Evolutionary conservation across 768 basidiomycete species (phyloP).

Genomic region (Agaricus blazei): DNA sequence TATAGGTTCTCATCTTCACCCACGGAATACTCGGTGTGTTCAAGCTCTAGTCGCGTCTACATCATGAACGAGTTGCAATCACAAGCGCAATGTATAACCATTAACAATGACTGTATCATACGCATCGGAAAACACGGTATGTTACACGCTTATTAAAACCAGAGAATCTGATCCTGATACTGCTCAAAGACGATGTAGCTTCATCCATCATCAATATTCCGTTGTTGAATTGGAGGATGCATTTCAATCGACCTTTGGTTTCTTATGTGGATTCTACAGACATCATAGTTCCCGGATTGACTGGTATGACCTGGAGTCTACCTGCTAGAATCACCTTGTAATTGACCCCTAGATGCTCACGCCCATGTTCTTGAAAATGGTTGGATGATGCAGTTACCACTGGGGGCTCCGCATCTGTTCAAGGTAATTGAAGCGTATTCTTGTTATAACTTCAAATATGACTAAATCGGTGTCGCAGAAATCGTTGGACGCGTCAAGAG

Average conservation of each 20-base stretch:
- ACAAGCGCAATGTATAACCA: constrained; percentile 56
- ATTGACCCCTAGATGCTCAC: constrained; percentile 56
- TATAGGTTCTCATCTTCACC: background rate
- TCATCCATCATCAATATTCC: background rate
- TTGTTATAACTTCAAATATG: background rate
- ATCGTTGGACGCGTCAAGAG: constrained; percentile 54
- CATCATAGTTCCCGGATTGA: constrained; percentile 67
- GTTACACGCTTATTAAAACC: constrained; percentile 11
- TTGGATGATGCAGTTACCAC: constrained; percentile 58
- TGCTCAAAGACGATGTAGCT: background rate
- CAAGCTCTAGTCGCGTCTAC: constrained; percentile 48
- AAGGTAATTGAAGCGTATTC: constrained; percentile 35
- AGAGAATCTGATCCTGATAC: background rate
- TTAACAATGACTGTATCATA: constrained; percentile 41
- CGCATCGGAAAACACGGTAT: constrained; percentile 46
- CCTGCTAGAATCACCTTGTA: background rate
- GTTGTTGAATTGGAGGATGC: background rate
- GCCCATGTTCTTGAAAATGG: constrained; percentile 77
- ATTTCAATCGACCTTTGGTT: constrained; percentile 3
- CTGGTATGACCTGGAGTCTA: constrained; percentile 39
- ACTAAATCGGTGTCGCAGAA: constrained; percentile 33
- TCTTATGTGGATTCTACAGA: constrained; percentile 20
- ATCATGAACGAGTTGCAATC: constrained; percentile 56
- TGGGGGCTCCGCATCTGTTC: constrained; percentile 52
- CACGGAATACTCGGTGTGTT: constrained; percentile 52